Conservation (phyloP, 2,329 filamentous ascomycete genomes). For the Lecanicillium sp. region DNA sequence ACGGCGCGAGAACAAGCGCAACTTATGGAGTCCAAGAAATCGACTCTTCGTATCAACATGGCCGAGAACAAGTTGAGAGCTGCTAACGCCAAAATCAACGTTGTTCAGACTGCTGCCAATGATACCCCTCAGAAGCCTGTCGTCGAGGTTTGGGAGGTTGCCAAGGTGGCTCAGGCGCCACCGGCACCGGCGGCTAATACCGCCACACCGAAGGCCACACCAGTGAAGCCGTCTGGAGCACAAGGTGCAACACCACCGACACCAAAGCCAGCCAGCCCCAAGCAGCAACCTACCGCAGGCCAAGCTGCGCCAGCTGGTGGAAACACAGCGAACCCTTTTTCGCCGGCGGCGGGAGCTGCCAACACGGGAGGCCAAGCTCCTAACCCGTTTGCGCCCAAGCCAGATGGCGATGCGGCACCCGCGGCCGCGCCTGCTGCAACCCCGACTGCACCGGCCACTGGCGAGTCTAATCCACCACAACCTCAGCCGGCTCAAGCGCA, state of each 20-base stretch:
- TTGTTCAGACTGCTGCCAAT: slow-evolving; percentile 74
- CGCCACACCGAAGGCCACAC: slow-evolving; percentile 13
- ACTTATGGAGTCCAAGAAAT: slow-evolving; percentile 68
- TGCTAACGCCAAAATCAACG: slow-evolving; percentile 63
- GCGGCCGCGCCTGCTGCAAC: slow-evolving; percentile 11
- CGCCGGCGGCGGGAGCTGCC: neutral
- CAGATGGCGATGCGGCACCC: slow-evolving; percentile 17
- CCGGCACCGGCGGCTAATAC: slow-evolving; percentile 11
- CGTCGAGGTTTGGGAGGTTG: slow-evolving; percentile 77
- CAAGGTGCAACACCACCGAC: slow-evolving; percentile 13
- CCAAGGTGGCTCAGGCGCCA: slow-evolving; percentile 45
- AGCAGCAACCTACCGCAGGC: slow-evolving; percentile 4
- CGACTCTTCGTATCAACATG: slow-evolving; percentile 69
- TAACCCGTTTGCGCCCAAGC: slow-evolving; percentile 14
- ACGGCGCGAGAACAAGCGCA: slow-evolving; percentile 56
- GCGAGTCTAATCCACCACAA: slow-evolving; percentile 2
- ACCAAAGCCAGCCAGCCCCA: slow-evolving; percentile 9
- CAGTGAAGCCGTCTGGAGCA: slow-evolving; percentile 11
- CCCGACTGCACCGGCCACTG: slow-evolving; percentile 1
- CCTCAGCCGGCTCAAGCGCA: slow-evolving; percentile 10
- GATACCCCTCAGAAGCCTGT: slow-evolving; percentile 82
- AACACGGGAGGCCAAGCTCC: neutral
- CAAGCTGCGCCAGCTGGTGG: neutral
- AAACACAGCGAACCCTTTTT: neutral
- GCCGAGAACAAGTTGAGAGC: slow-evolving; percentile 59